Evolutionary conservation across 2,329 filamentous ascomycete species (phyloP).

Genomic region (Achaetomium macrosporum): DNA sequence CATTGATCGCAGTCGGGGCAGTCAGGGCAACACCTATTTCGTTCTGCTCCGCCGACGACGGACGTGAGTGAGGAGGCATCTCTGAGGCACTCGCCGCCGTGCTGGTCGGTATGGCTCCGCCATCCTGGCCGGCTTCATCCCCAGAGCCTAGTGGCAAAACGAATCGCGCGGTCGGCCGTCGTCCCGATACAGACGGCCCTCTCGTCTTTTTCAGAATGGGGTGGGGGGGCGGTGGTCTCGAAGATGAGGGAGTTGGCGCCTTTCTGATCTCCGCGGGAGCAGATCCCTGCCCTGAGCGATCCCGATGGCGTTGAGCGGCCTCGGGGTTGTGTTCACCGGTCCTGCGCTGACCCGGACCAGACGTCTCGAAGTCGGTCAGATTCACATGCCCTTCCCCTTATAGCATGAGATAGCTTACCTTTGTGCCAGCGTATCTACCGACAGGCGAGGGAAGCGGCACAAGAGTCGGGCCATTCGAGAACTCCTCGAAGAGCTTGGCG

Average conservation of each 20-base stretch:
- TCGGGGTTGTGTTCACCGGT: constrained; percentile 7
- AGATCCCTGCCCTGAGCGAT: background rate
- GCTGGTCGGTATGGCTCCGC: constrained; percentile 38
- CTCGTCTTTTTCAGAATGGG: constrained; percentile 57
- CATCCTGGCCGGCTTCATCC: constrained; percentile 34
- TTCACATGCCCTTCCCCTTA: background rate
- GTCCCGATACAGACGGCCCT: constrained; percentile 47
- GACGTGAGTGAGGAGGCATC: constrained; percentile 15
- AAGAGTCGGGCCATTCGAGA: constrained; percentile 52
- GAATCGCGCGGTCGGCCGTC: constrained; percentile 56
- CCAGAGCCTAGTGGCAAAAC: constrained; percentile 48
- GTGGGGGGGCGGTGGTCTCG: constrained; percentile 44
- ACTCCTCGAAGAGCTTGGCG: constrained; percentile 51
- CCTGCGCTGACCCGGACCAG: constrained; percentile 17
- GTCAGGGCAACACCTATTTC: constrained; percentile 7
- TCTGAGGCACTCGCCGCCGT: constrained; percentile 28
- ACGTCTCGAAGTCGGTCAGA: constrained; percentile 16
- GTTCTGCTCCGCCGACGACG: constrained; percentile 22
- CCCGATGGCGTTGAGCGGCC: background rate
- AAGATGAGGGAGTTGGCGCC: constrained; percentile 34
- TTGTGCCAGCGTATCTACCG: constrained; percentile 47
- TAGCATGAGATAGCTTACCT: constrained; percentile 34
- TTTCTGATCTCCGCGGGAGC: constrained; percentile 8
- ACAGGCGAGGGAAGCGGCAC: constrained; percentile 49
- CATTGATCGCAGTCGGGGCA: constrained; percentile 21